Base-by-base conservation (phyloP, 768 basidiomycete genomes). In the Podaxis sp. region DNA sequence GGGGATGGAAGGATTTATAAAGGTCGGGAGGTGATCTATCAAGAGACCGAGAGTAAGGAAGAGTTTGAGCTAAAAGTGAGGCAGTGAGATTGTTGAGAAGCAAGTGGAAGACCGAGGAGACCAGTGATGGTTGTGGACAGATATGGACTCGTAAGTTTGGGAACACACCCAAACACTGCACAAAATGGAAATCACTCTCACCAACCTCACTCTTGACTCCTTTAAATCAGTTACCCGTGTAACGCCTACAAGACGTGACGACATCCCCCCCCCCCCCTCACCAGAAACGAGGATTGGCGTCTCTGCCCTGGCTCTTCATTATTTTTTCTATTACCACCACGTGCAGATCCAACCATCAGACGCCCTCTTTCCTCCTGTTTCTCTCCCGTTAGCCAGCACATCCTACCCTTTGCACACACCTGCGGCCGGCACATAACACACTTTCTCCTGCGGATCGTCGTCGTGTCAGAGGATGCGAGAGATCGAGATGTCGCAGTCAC, bases 221-320 rank as follows among this genome's bases (percentile, higher is more conserved):
- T 51, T 59, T 59, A 36, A 59, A 51, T 50, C 23, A 59, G 57
- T 50, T 51, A 32, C 50, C 28, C 21, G 27, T 51, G 57, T 59
- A 51, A 59, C 57, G 50, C 57, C 57, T 23, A 51, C 27, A 6
- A 40, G 5, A 23, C 28, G 57, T 59, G 48, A 50, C 57, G 47
- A 58, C 57, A 58, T 58, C 32, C 38, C 46, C 57, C 46, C 57
- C 57, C 48, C 25, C 7, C 9, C 9, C 18, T 13, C 57, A 55
- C n/a, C 16, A 21, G 42, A 63, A 48, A 57, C 60, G 62, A 68
- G 68, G 74, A 73, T 73, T 73, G 70, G 72, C 71, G 71, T 67
- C 66, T 48, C 48, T 50, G 47, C 46, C 55, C 56, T 37, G 16
- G 35, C 28, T n/a, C 23, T 37, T 50, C 36, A 50, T 51, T 14